Evolutionary conservation across 352 stramenopile species (phyloP).

Genomic region (Hyaloperonospora brassicae): DNA sequence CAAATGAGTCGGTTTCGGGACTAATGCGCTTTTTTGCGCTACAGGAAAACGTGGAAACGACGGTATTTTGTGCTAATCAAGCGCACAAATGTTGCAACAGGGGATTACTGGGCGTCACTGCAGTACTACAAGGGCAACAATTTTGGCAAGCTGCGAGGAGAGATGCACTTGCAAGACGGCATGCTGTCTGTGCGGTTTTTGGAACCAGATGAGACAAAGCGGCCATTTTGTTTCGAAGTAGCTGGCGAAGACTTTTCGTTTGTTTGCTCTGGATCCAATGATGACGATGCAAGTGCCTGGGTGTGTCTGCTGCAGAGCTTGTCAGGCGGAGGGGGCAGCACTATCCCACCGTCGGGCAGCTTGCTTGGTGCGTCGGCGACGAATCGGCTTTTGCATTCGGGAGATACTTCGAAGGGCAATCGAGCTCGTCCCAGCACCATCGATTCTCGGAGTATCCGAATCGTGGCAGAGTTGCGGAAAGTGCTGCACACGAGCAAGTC

Average conservation of each 20-base stretch:
- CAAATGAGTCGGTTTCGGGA: too few species aligned
- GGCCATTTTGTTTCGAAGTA: conserved; percentile 81
- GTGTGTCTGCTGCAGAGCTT: conserved; percentile 76
- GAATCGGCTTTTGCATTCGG: conserved; percentile 29
- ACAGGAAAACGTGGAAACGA: conserved; percentile 81
- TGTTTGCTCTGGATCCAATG: conserved; percentile 68
- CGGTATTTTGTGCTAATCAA: conserved; percentile 84
- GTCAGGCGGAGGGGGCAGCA: conserved; percentile 31
- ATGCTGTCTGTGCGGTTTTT: conserved; percentile 67
- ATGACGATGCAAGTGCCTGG: conserved; percentile 83
- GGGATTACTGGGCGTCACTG: conserved; percentile 62
- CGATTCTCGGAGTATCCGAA: conserved; percentile 67
- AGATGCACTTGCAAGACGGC: conserved; percentile 67
- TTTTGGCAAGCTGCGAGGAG: conserved; percentile 67
- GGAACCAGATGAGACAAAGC: conserved; percentile 69
- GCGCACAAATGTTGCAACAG: conserved; percentile 55
- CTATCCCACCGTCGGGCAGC: conserved; percentile 27
- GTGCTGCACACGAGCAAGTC: conserved; percentile 76
- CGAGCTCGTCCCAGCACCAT: conserved; percentile 32
- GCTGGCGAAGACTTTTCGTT: conserved; percentile 59
- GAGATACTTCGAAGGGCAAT: conserved; percentile 20
- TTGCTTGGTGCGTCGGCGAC: conserved; percentile 31
- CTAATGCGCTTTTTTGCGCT: too few species aligned
- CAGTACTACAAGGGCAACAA: conserved; percentile 85
- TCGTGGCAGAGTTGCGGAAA: conserved; percentile 68